These are phyloP conservation scores for Tarenaya hassleriana DNA, from an alignment of 345 rosid genomes.

Conservation along the genomic window DNA sequence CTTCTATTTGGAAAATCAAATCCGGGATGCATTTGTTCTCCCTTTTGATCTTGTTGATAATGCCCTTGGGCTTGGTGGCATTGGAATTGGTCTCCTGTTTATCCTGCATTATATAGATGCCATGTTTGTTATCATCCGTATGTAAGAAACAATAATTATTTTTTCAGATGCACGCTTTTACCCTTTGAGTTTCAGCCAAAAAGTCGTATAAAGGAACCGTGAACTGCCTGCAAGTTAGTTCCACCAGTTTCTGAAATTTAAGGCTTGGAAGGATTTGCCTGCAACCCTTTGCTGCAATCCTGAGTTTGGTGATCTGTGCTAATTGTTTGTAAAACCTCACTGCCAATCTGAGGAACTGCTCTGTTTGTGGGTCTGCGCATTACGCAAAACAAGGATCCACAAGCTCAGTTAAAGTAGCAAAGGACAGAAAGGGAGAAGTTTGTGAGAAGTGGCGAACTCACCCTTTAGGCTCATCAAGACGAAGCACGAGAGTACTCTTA, in stretches of 20 bases:
- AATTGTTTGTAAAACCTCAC: constrained; percentile 66
- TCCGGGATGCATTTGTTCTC: constrained; percentile 88
- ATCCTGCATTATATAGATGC: constrained; percentile 37
- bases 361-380: constrained; percentile 64
- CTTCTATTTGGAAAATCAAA: constrained; percentile 76
- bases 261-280: constrained; percentile 63
- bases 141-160: constrained; percentile 14
- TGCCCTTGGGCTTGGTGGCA: constrained; percentile 51
- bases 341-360: constrained; percentile 48
- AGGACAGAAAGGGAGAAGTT: constrained; percentile 11
- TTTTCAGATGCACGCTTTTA: constrained; percentile 15
- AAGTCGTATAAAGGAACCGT: constrained; percentile 66
- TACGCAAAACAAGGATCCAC: constrained; percentile 13
- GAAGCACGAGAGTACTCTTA: constrained; percentile 57
- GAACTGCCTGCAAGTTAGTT: constrained; percentile 68
- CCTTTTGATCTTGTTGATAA: constrained; percentile 68
- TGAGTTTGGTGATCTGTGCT: constrained; percentile 67
- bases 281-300: constrained; percentile 68
- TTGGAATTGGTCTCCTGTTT: constrained; percentile 44
- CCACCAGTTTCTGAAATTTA: constrained; percentile 68
- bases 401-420: constrained; percentile 6
- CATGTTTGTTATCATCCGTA: no score
- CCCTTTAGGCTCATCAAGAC: constrained; percentile 66
- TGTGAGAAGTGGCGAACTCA: constrained; percentile 27
- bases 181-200: constrained; percentile 62